Evolutionary conservation across 2,329 filamentous ascomycete species (phyloP).

Genomic region (Tolypocladium tundrense): DNA sequence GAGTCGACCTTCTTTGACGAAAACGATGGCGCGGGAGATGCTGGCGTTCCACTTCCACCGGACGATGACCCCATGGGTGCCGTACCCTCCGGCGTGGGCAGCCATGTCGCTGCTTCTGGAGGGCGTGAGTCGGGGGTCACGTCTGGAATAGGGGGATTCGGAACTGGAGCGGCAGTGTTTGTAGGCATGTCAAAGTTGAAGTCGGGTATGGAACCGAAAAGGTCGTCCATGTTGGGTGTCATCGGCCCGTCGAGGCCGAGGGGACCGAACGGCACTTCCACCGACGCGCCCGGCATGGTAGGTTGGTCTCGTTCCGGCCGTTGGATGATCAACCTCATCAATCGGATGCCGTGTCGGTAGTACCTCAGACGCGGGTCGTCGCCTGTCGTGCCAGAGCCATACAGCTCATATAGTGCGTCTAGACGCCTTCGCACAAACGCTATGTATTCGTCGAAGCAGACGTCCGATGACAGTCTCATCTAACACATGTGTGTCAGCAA

Average conservation of each 20-base stretch:
- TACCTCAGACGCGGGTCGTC: constrained; percentile 27
- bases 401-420: constrained; percentile 29
- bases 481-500: constrained; percentile 8
- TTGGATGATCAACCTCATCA: constrained; percentile 30
- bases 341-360: constrained; percentile 27
- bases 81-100: not conserved
- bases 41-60: not conserved
- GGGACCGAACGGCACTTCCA: not conserved
- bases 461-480: constrained; percentile 23
- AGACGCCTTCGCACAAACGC: constrained; percentile 29
- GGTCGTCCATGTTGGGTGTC: constrained; percentile 6
- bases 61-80: not conserved
- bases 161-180: not conserved
- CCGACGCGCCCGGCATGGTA: not conserved
- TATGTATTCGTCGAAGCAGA: constrained; percentile 31
- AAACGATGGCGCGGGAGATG: not conserved
- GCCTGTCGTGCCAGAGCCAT: not conserved
- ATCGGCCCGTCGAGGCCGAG: not conserved
- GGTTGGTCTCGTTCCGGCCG: not conserved
- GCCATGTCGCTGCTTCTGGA: not conserved
- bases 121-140: constrained; percentile 5
- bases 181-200: constrained; percentile 8
- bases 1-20: constrained; percentile 25
- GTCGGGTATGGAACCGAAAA: constrained; percentile 9
- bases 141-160: not conserved